Evolutionary conservation across 75 land plant species (phyloP), one percentile per base, ranked within the genome.

Genomic region (Sequoiadendron giganteum): DNA sequence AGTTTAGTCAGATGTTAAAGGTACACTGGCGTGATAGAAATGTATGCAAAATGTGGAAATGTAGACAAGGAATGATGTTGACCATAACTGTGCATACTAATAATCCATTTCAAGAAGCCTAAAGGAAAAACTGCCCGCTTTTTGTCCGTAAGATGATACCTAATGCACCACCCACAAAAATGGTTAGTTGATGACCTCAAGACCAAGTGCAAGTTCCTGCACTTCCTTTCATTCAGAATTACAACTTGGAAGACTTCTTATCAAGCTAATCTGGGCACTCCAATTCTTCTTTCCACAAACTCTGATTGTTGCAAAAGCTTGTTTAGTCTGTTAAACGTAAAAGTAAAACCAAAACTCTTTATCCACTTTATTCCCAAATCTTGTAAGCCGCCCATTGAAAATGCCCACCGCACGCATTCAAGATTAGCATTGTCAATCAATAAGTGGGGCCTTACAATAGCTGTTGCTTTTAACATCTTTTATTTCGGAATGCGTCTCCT

Each of bases 261-360:
- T 91, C 88, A 30, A 94, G 89, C 95, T 93, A 92, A 0, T 83
- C 84, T 0, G 88, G 45, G 88, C 92, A 90, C 39, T 85, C 19
- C 0, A 21, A 18, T 36, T 91, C 91, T 39, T 89, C 87, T 6
- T 55, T 77, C 90, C 89, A 92, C 30, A 88, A 90, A 42, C 58
- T 40, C 39, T 8, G 6, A 30, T 5, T 47, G 85, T 36, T 85
- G 8, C 6, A 40, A 19, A 18, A 79, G 8, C 40, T 16, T 40
- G 3, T 25, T 39, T 14, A 79, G 5, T 79, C 19, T 79, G 25
- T 79, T 4, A 45, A 80, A 40, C 45, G 1, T 5, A 39, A 40
- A 40, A 79, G 1, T 79, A 25, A 40, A 79, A 79, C 8, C 19
- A 7, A 14, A 19, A 39, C 8, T 79, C 82, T 18, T 42, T 43